Conservation (phyloP, 2,329 filamentous ascomycete genomes). For the Ilyonectria robusta region DNA sequence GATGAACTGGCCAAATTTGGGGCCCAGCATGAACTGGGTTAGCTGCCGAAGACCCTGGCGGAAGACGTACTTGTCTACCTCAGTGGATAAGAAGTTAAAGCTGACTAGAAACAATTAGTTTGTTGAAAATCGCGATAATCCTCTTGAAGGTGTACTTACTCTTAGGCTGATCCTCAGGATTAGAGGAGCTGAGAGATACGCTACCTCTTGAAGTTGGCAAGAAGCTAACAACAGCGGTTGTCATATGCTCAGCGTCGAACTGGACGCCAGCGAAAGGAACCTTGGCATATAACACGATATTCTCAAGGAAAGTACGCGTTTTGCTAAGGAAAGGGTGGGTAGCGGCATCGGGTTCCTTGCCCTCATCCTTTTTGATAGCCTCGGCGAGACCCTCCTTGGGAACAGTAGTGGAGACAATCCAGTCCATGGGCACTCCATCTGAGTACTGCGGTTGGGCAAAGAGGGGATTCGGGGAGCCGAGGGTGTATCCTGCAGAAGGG, state of each 20-base stretch:
- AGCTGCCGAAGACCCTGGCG: constrained; percentile 43
- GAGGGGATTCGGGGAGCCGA: constrained; percentile 53
- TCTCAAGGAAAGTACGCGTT: constrained; percentile 42
- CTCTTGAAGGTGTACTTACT: constrained; percentile 26
- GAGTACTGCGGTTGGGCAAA: constrained; percentile 55
- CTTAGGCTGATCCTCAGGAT: constrained; percentile 39
- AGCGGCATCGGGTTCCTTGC: constrained; percentile 46
- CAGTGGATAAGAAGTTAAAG: constrained; percentile 43
- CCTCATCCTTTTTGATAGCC: constrained; percentile 54
- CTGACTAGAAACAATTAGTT: constrained; percentile 35
- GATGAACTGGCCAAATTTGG: constrained; percentile 38
- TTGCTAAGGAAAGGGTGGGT: constrained; percentile 51
- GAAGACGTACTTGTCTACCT: constrained; percentile 44
- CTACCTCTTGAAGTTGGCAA: constrained; percentile 45
- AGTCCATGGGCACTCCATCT: constrained; percentile 55
- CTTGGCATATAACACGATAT: constrained; percentile 44
- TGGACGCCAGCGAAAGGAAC: constrained; percentile 41
- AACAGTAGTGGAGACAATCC: constrained; percentile 50
- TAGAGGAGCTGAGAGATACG: constrained; percentile 39
- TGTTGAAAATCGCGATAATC: neutral
- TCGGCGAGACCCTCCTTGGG: constrained; percentile 46
- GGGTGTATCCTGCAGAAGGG: constrained; percentile 50
- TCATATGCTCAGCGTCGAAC: constrained; percentile 43
- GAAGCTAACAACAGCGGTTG: constrained; percentile 40
- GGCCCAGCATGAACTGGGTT: constrained; percentile 41